These are phyloP conservation scores for Dioszegia aurantiaca DNA, from an alignment of 768 basidiomycete genomes.

Conservation along the genomic window DNA sequence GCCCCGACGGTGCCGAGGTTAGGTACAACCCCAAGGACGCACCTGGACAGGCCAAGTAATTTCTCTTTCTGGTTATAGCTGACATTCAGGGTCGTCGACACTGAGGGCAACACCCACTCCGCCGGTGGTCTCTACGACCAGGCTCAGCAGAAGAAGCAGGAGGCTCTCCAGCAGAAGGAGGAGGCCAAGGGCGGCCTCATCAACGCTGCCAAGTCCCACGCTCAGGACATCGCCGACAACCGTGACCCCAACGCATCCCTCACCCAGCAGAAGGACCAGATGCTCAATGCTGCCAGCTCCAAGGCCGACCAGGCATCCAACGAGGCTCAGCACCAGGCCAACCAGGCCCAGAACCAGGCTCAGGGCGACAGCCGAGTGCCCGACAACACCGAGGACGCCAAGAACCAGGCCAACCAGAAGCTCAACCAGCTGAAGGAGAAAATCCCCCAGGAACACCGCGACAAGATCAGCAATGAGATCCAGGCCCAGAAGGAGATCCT, in stretches of 20 bases:
- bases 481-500: conserved; percentile 68
- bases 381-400: conserved; percentile 33
- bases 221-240: conserved; percentile 37
- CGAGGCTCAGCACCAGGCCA: conserved; percentile 22
- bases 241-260: conserved; percentile 48
- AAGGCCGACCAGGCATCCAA: conserved; percentile 41
- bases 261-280: conserved; percentile 42
- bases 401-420: conserved; percentile 44
- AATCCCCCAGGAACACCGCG: conserved; percentile 69
- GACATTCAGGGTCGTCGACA: conserved; percentile 45
- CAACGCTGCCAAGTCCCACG: conserved; percentile 42
- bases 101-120: conserved; percentile 49
- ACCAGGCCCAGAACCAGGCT: conserved; percentile 23
- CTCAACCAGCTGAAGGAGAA: conserved; percentile 57
- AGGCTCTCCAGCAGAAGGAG: conserved; percentile 39
- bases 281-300: conserved; percentile 40
- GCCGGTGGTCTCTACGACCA: conserved; percentile 44
- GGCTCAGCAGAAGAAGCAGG: conserved; percentile 48
- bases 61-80: neutral
- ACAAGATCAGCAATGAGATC: conserved; percentile 50
- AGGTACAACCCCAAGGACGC: conserved; percentile 60
- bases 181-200: conserved; percentile 17
- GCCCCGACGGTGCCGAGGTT: conserved; percentile 56
- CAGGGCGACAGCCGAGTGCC: conserved; percentile 14
- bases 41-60: conserved; percentile 51